A percentile compares a stretch with the other conserved stretches of the same genome.
Evolutionary conservation across 208 protist genomes (phyloP).

Genomic region (Vickermania spadyakhi): DNA sequence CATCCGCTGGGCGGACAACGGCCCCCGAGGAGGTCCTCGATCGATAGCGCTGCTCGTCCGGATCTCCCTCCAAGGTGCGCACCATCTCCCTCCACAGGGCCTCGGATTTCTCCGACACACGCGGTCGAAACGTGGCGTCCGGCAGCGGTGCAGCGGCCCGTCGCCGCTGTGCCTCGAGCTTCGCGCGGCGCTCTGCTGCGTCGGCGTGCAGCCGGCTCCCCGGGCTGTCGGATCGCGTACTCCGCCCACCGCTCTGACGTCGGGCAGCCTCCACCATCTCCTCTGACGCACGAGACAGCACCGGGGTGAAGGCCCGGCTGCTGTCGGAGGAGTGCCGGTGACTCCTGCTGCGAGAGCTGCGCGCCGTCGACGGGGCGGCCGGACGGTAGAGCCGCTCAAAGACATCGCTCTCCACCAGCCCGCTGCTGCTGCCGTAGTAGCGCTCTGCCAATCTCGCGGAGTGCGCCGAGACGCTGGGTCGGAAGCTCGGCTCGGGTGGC

Average conservation of each 20-base stretch:
- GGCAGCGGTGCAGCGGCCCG: conserved; percentile 5
- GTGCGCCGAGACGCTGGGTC: conserved; percentile 32
- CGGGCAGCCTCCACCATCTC: neutral
- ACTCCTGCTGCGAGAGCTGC: neutral
- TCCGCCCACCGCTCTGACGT: neutral
- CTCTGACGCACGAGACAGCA: neutral
- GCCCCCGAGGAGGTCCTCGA: too few species aligned
- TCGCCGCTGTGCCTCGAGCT: neutral
- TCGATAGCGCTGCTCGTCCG: too few species aligned
- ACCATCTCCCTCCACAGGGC: neutral
- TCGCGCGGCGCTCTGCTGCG: neutral
- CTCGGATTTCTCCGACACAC: conserved; percentile 13
- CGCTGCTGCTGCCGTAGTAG: neutral
- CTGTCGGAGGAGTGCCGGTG: neutral
- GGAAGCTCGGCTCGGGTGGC: conserved; percentile 13
- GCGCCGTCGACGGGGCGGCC: neutral
- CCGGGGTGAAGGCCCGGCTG: neutral
- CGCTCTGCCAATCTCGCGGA: conserved; percentile 16
- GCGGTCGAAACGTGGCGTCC: conserved; percentile 15
- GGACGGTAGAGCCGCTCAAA: conserved; percentile 46
- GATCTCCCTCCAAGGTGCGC: neutral
- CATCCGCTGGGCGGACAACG: conserved; percentile 6
- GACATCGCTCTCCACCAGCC: conserved; percentile 21
- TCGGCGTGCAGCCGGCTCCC: conserved; percentile 4
- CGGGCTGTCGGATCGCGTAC: conserved; percentile 2